Conservation (phyloP, 208 protist genomes). For the Leishmania tropica region DNA sequence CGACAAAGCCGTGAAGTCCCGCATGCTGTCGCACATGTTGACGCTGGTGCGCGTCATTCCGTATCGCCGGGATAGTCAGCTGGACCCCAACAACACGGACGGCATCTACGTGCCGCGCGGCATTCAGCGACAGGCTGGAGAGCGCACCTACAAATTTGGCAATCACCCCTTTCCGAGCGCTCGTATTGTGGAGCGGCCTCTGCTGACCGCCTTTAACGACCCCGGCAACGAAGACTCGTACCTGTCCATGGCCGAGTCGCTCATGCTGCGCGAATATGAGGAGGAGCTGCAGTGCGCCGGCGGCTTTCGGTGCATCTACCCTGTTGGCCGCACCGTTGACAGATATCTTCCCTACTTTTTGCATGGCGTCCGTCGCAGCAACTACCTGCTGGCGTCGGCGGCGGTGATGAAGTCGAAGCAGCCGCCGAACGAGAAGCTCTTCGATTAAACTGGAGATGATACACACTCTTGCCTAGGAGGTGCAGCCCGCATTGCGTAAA, state of each 20-base stretch:
- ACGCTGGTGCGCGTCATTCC: slow-evolving; percentile 84
- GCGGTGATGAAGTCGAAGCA: slow-evolving; percentile 47
- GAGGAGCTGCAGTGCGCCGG: slow-evolving; percentile 83
- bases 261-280: slow-evolving; percentile 82
- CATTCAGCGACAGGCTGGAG: slow-evolving; percentile 28
- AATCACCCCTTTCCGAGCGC: slow-evolving; percentile 55
- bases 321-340: slow-evolving; percentile 51
- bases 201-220: slow-evolving; percentile 72
- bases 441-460: background rate
- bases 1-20: slow-evolving; percentile 89
- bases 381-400: slow-evolving; percentile 78
- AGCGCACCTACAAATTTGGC: slow-evolving; percentile 74
- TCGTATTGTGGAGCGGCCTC: slow-evolving; percentile 39
- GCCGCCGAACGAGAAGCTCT: slow-evolving; percentile 15
- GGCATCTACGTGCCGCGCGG: slow-evolving; percentile 35
- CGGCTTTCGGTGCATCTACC: slow-evolving; percentile 84
- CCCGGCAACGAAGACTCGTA: slow-evolving; percentile 61
- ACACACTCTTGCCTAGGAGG: background rate
- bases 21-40: slow-evolving; percentile 87
- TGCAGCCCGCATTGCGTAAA: background rate
- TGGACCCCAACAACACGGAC: slow-evolving; percentile 19
- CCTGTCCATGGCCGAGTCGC: slow-evolving; percentile 55
- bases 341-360: slow-evolving; percentile 80
- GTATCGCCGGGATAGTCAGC: slow-evolving; percentile 58
- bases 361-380: slow-evolving; percentile 82